A percentile compares a stretch with the other conserved stretches of the same genome.
These are phyloP conservation scores for Rhizopogon sp. DNA, from an alignment of 768 basidiomycete genomes.

Conservation along the genomic window DNA sequence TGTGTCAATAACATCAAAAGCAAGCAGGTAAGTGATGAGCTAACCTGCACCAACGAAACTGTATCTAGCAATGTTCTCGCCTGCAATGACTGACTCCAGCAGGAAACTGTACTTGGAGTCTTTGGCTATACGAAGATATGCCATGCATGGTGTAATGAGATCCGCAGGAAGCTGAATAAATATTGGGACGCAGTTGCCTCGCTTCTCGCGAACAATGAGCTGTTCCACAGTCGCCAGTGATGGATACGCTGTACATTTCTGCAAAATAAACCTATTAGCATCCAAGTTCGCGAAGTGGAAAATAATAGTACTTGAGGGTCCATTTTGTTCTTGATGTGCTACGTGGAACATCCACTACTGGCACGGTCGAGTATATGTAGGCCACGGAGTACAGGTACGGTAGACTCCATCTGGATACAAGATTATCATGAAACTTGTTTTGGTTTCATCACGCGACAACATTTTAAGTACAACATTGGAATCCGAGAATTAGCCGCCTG, in stretches of 20 bases:
- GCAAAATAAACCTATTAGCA: neutral
- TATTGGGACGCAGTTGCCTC: conserved; percentile 90
- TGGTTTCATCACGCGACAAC: too few species aligned
- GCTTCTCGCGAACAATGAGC: conserved; percentile 74
- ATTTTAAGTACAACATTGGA: too few species aligned
- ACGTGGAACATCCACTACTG: neutral
- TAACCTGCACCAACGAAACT: conserved; percentile 94
- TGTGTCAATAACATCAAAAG: neutral
- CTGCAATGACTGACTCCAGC: conserved; percentile 87
- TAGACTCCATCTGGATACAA: too few species aligned
- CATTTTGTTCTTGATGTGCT: conserved; percentile 4
- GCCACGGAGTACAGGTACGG: too few species aligned
- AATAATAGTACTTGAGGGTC: conserved; percentile 19
- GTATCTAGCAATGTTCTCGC: conserved; percentile 89
- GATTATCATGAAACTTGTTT: too few species aligned
- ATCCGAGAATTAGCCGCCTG: too few species aligned
- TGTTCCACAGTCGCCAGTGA: conserved; percentile 71
- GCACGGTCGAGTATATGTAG: neutral
- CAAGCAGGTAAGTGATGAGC: conserved; percentile 18
- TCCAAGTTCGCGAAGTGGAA: neutral
- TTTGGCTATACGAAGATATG: conserved; percentile 89
- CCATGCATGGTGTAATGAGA: conserved; percentile 94
- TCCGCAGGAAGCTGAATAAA: conserved; percentile 93
- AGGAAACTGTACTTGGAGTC: conserved; percentile 94
- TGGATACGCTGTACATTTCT: conserved; percentile 70